phyloP scores from a whole-genome alignment of 106 monocot genomes.

The Phalaenopsis equestris region DNA sequence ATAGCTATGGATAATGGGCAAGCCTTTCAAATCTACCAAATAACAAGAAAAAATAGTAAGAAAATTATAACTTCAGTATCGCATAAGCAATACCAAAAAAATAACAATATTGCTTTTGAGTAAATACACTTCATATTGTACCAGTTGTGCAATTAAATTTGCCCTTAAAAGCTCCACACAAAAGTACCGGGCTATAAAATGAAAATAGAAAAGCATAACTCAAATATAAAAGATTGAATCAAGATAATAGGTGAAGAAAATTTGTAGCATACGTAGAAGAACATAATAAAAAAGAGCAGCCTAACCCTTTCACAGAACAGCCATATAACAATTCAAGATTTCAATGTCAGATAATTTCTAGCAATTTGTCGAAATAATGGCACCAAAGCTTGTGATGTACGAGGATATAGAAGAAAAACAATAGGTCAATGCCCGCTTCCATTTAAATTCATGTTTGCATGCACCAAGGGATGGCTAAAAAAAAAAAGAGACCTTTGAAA shows the following conservation, averaged over 20 bases:
- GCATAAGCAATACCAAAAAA: neutral
- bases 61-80: neutral
- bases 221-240: neutral
- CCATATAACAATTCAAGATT: neutral
- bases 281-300: neutral
- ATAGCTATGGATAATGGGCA: conserved; percentile 85
- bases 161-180: neutral
- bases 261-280: neutral
- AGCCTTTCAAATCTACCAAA: conserved; percentile 54
- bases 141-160: neutral
- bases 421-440: neutral
- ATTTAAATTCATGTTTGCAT: neutral
- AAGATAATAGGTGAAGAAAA: neutral
- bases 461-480: neutral
- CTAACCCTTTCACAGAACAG: neutral
- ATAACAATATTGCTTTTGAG: neutral
- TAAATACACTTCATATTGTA: neutral
- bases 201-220: neutral
- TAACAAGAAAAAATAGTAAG: neutral
- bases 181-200: neutral
- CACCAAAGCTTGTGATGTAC: neutral
- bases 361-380: neutral
- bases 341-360: neutral
- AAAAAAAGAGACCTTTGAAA: neutral
- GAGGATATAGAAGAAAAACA: neutral